phyloP scores from a whole-genome alignment of 306 rosid species.

The Fragaria nilgerrensis region DNA sequence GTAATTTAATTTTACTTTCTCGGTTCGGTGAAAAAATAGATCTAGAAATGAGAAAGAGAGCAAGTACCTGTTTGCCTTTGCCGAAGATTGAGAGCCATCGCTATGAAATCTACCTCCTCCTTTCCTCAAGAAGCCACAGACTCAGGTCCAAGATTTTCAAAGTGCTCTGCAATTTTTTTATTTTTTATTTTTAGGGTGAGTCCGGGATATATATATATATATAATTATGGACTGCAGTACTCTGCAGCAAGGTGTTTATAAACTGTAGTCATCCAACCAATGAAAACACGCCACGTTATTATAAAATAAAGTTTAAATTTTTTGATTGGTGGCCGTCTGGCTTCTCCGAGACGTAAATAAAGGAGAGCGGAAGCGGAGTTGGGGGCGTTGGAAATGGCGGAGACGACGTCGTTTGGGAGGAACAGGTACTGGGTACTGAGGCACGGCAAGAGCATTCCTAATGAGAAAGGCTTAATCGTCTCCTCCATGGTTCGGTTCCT shows the following conservation, averaged over 20 bases:
- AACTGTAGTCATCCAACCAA: accelerated
- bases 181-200: background rate
- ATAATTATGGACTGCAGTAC: background rate
- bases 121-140: background rate
- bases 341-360: background rate
- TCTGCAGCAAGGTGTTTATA: background rate
- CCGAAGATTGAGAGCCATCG: constrained; percentile 67
- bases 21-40: constrained; percentile 15
- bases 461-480: constrained; percentile 74
- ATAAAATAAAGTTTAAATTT: background rate
- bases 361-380: background rate
- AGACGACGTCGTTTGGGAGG: constrained; percentile 34
- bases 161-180: background rate
- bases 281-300: background rate
- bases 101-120: constrained; percentile 13
- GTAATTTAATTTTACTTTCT: background rate
- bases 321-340: background rate
- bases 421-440: constrained; percentile 79
- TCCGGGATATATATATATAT: background rate
- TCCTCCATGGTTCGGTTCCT: constrained; percentile 55
- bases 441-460: constrained; percentile 93
- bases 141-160: background rate
- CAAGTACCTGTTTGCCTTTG: constrained; percentile 54
- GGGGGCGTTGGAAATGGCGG: constrained; percentile 25
- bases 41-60: constrained; percentile 8